A percentile compares a stretch with the other conserved stretches of the same genome.
phyloP scores from a whole-genome alignment of 768 basidiomycete genomes.

The Psilocybe subaeruginosa region DNA sequence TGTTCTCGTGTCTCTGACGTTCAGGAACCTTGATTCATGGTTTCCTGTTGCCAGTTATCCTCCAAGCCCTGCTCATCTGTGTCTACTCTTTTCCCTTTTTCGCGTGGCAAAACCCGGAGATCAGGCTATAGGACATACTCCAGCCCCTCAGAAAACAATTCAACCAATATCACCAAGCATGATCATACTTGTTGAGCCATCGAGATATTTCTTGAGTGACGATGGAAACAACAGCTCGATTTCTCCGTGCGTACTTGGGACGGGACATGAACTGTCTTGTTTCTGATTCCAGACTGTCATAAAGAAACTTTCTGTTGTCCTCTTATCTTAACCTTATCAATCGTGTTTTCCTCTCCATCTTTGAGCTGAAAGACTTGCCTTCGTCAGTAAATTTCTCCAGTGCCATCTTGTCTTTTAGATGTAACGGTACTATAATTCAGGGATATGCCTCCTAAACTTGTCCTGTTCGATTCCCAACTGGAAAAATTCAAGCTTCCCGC shows the following conservation, averaged over 20 bases:
- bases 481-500: slow-evolving; percentile 7
- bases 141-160: slow-evolving; percentile 28
- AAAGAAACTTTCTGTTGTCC: slow-evolving; percentile 33
- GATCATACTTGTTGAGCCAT: slow-evolving; percentile 64
- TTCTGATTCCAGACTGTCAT: background rate
- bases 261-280: background rate
- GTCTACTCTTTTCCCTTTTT: slow-evolving; percentile 53
- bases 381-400: slow-evolving; percentile 3
- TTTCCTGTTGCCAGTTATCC: slow-evolving; percentile 55
- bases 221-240: slow-evolving; percentile 8
- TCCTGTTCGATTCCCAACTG: slow-evolving; percentile 27
- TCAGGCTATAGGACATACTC: slow-evolving; percentile 15
- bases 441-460: slow-evolving; percentile 30
- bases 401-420: slow-evolving; percentile 8
- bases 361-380: slow-evolving; percentile 28
- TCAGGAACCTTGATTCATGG: slow-evolving; percentile 12
- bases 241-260: slow-evolving; percentile 9
- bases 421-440: slow-evolving; percentile 21
- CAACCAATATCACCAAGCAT: slow-evolving; percentile 44
- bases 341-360: slow-evolving; percentile 45
- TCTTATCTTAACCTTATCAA: slow-evolving; percentile 55
- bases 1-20: slow-evolving; percentile 19
- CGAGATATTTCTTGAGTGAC: slow-evolving; percentile 47
- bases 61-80: slow-evolving; percentile 58
- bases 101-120: slow-evolving; percentile 32